Evolutionary conservation across 805 yeast genomes (phyloP).

Genomic region (Metschnikowia rubicola): DNA sequence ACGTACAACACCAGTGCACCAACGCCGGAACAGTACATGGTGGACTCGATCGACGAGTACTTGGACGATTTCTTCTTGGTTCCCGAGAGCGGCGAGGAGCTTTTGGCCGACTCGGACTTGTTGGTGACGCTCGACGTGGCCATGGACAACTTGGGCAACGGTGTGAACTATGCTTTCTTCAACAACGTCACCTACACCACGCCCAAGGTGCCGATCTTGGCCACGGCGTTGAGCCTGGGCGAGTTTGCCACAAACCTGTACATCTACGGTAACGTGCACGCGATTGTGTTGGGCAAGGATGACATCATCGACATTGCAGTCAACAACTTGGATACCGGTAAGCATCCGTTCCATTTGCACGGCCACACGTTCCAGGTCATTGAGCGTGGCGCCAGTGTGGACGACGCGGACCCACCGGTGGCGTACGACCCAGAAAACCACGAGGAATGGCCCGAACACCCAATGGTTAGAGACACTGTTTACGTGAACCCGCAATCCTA

Average conservation of each 20-base stretch:
- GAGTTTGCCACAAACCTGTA: slow-evolving; percentile 48
- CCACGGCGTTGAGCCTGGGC: slow-evolving; percentile 74
- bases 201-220: slow-evolving; percentile 84
- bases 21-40: slow-evolving; percentile 40
- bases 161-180: slow-evolving; percentile 95
- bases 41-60: slow-evolving; percentile 44
- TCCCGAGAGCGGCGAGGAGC: slow-evolving; percentile 34
- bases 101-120: slow-evolving; percentile 65
- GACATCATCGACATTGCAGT: slow-evolving; percentile 76
- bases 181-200: slow-evolving; percentile 74
- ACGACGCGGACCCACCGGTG: slow-evolving; percentile 52
- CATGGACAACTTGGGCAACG: slow-evolving; percentile 83
- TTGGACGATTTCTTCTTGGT: slow-evolving; percentile 38
- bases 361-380: slow-evolving; percentile 88
- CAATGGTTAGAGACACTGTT: slow-evolving; percentile 80
- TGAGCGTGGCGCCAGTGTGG: slow-evolving; percentile 62
- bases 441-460: slow-evolving; percentile 58
- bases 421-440: slow-evolving; percentile 50
- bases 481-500: slow-evolving; percentile 81
- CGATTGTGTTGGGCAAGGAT: slow-evolving; percentile 64
- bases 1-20: slow-evolving; percentile 45
- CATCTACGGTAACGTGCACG: slow-evolving; percentile 79
- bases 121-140: slow-evolving; percentile 65
- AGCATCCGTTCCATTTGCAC: slow-evolving; percentile 96
- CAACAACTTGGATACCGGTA: slow-evolving; percentile 87